A percentile compares a stretch with the other conserved stretches of the same genome.
Conservation (phyloP, 148 eudicot species). For the Chenopodium quinoa region DNA sequence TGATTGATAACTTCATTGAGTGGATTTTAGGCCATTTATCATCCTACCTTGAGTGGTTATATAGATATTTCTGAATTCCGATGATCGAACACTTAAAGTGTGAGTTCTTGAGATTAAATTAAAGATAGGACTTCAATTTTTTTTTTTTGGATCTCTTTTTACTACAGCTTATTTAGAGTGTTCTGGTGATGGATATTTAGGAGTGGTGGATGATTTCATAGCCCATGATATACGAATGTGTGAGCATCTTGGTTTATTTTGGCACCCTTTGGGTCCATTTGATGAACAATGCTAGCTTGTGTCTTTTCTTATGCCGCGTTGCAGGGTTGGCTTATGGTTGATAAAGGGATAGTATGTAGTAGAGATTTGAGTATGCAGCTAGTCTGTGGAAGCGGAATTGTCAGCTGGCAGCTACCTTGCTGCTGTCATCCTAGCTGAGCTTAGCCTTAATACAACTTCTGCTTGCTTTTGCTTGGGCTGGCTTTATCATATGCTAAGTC, state of each 20-base stretch:
- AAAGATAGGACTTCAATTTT: too few species aligned
- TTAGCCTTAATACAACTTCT: neutral
- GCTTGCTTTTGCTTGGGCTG: conserved; percentile 9
- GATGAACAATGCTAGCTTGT: neutral
- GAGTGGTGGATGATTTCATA: neutral
- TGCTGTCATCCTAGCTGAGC: conserved; percentile 7
- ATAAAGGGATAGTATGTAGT: neutral
- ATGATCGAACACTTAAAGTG: too few species aligned
- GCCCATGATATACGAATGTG: too few species aligned
- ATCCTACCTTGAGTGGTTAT: neutral
- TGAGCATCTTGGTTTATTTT: neutral
- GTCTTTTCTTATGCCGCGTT: neutral
- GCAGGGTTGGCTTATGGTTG: neutral
- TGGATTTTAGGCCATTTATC: neutral
- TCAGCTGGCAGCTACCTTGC: conserved; percentile 11
- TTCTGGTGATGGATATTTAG: neutral
- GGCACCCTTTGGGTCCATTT: neutral
- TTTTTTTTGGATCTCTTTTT: too few species aligned
- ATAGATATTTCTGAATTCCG: too few species aligned
- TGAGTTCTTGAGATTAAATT: too few species aligned
- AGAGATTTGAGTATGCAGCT: neutral
- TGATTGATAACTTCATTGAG: neutral
- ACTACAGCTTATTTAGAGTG: neutral
- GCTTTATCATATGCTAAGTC: conserved; percentile 12
- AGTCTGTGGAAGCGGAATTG: neutral